These are phyloP conservation scores for Fusarium abutilonis DNA, from an alignment of 2,329 filamentous ascomycete genomes.

Conservation along the genomic window DNA sequence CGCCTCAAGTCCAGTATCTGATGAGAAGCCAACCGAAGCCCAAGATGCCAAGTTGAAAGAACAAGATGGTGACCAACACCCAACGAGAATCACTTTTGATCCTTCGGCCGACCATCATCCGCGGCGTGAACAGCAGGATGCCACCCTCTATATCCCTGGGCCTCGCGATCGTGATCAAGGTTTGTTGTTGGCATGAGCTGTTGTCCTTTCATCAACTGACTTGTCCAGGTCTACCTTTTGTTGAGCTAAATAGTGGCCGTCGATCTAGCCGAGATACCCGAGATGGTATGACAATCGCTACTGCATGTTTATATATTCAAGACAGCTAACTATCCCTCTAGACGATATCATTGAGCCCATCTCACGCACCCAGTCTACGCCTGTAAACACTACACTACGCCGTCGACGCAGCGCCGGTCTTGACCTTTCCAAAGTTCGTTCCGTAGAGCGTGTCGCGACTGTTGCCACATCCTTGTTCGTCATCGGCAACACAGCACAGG, in stretches of 20 bases:
- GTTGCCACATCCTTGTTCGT: slow-evolving; percentile 55
- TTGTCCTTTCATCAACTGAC: slow-evolving; percentile 8
- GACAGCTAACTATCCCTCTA: slow-evolving; percentile 10
- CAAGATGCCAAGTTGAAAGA: slow-evolving; percentile 13
- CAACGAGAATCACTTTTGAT: slow-evolving; percentile 45
- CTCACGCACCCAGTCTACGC: slow-evolving; percentile 23
- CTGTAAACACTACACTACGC: slow-evolving; percentile 28
- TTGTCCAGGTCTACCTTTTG: slow-evolving; percentile 40
- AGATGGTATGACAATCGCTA: slow-evolving; percentile 18
- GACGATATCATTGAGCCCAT: slow-evolving; percentile 36
- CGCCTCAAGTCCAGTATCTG: background rate
- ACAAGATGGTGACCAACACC: background rate
- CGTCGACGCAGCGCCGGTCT: slow-evolving; percentile 40
- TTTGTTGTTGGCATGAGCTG: background rate
- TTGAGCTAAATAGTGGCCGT: slow-evolving; percentile 40
- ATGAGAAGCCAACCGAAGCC: background rate
- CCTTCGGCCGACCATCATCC: slow-evolving; percentile 43
- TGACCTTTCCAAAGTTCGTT: slow-evolving; percentile 46
- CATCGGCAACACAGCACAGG: slow-evolving; percentile 43
- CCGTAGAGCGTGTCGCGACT: slow-evolving; percentile 49
- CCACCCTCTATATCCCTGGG: slow-evolving; percentile 47
- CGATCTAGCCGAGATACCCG: slow-evolving; percentile 35
- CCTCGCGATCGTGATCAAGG: slow-evolving; percentile 49
- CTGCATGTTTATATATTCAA: background rate
- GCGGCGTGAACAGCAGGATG: slow-evolving; percentile 40